phyloP scores from a whole-genome alignment of 176 grass and related monocot species.

The Ensete ventricosum region DNA sequence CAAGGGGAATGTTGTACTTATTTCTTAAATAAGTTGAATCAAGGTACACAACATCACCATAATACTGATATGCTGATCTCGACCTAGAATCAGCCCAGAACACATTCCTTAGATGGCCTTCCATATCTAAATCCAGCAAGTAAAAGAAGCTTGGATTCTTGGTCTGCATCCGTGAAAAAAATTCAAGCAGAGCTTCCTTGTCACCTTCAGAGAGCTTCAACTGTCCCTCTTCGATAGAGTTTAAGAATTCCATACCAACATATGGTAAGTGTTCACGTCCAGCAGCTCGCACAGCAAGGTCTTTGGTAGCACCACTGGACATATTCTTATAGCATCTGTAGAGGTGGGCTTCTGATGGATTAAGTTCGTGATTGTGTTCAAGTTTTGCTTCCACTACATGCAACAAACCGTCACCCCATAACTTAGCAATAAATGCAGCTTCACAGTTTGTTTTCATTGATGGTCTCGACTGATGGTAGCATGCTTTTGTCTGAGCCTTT shows the following conservation, averaged over 20 bases:
- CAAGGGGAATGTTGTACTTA: slow-evolving; percentile 44
- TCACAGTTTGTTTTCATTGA: slow-evolving; percentile 73
- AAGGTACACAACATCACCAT: slow-evolving; percentile 45
- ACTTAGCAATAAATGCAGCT: slow-evolving; percentile 49
- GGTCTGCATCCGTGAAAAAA: slow-evolving; percentile 52
- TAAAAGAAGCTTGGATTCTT: slow-evolving; percentile 68
- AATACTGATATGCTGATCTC: slow-evolving; percentile 50
- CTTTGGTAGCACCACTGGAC: slow-evolving; percentile 56
- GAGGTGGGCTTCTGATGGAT: slow-evolving; percentile 40
- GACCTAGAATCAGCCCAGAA: slow-evolving; percentile 74
- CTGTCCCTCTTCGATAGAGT: slow-evolving; percentile 46
- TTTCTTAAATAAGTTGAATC: slow-evolving; percentile 59
- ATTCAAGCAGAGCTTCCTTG: slow-evolving; percentile 33
- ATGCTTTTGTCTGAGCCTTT: slow-evolving; percentile 47
- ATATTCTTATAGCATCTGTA: slow-evolving; percentile 60
- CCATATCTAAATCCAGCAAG: slow-evolving; percentile 59
- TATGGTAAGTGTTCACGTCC: slow-evolving; percentile 29
- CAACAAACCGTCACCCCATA: slow-evolving; percentile 53
- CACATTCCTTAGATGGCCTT: slow-evolving; percentile 60
- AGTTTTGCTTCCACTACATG: slow-evolving; percentile 59
- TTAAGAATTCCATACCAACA: slow-evolving; percentile 26
- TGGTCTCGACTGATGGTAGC: slow-evolving; percentile 74
- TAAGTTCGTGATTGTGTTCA: slow-evolving; percentile 55
- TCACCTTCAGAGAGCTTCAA: slow-evolving; percentile 50
- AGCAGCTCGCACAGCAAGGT: slow-evolving; percentile 49